Conservation (phyloP, 2,329 filamentous ascomycete genomes). For the Ramularia collo-cygni region DNA sequence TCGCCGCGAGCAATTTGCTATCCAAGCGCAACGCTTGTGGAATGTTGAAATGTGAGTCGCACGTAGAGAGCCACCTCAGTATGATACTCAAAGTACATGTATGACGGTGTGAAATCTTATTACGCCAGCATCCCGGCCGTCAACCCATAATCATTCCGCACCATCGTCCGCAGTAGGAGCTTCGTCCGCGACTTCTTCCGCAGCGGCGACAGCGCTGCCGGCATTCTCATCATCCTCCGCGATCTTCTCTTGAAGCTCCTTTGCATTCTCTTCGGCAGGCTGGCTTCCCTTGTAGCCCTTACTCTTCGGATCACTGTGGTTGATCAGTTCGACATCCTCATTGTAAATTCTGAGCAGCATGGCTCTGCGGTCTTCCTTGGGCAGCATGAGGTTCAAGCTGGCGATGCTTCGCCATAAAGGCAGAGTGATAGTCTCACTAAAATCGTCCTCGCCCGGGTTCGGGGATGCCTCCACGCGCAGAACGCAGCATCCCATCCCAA, state of each 20-base stretch:
- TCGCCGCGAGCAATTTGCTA: too few relatives aligned
- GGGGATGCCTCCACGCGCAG: conserved; percentile 55
- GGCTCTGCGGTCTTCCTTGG: conserved; percentile 87
- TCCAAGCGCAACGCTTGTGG: too few relatives aligned
- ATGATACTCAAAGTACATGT: too few relatives aligned
- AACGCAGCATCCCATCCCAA: conserved; percentile 88
- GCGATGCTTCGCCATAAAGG: conserved; percentile 91
- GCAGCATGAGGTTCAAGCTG: conserved; percentile 92
- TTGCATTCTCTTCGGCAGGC: conserved; percentile 15
- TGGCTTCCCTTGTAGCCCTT: conserved; percentile 14
- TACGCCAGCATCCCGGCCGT: too few relatives aligned
- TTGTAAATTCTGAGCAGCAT: conserved; percentile 90
- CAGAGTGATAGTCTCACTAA: conserved; percentile 74
- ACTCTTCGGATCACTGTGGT: conserved; percentile 41
- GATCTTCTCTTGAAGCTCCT: conserved; percentile 12
- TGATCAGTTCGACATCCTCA: conserved; percentile 76
- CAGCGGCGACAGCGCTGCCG: conserved; percentile 18
- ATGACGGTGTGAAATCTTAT: too few relatives aligned
- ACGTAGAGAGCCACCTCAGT: too few relatives aligned
- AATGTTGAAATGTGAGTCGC: too few relatives aligned
- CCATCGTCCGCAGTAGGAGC: conserved; percentile 35
- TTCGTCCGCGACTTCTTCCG: conserved; percentile 29
- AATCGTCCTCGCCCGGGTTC: conserved; percentile 39
- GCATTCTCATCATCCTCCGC: conserved; percentile 9
- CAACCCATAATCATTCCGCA: conserved; percentile 34